Percentiles rank a stretch among this genome's conserved stretches.
These are phyloP conservation scores for Suillus plorans DNA, from an alignment of 768 basidiomycete genomes.

Conservation along the genomic window DNA sequence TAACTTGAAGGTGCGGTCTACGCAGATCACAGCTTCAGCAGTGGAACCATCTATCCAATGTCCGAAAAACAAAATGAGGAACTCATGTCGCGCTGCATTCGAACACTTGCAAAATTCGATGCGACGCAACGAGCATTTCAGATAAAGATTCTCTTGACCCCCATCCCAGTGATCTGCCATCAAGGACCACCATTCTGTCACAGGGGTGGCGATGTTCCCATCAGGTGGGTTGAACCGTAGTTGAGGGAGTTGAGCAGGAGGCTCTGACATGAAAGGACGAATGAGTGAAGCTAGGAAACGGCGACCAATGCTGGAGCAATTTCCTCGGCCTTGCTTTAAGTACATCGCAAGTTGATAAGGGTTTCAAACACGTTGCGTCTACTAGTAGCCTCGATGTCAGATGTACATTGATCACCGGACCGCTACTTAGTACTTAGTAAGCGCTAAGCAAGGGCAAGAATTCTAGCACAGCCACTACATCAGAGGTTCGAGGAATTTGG, in stretches of 20 bases:
- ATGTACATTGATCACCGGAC: no score
- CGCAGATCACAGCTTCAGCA: no score
- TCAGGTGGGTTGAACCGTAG: neutral
- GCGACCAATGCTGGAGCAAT: neutral
- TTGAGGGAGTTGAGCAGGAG: neutral
- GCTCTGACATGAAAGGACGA: neutral
- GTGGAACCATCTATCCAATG: neutral
- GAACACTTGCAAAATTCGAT: no score
- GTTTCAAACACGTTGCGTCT: conserved; percentile 2
- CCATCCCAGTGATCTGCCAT: neutral
- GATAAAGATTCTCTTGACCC: no score
- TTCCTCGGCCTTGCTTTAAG: neutral
- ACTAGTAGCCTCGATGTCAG: no score
- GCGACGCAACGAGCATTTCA: no score
- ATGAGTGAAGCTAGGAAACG: neutral
- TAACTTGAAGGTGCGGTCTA: no score
- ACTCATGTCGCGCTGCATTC: no score
- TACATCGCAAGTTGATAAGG: neutral
- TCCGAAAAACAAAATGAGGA: neutral
- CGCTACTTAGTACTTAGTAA: no score
- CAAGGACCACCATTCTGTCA: neutral
- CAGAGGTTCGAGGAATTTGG: neutral
- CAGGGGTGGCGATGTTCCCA: neutral
- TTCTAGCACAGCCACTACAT: no score
- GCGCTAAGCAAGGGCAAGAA: no score